Percentiles rank a stretch among this genome's conserved stretches.
Conservation (phyloP, 345 rosid genomes). For the Eutrema yunnanense region DNA sequence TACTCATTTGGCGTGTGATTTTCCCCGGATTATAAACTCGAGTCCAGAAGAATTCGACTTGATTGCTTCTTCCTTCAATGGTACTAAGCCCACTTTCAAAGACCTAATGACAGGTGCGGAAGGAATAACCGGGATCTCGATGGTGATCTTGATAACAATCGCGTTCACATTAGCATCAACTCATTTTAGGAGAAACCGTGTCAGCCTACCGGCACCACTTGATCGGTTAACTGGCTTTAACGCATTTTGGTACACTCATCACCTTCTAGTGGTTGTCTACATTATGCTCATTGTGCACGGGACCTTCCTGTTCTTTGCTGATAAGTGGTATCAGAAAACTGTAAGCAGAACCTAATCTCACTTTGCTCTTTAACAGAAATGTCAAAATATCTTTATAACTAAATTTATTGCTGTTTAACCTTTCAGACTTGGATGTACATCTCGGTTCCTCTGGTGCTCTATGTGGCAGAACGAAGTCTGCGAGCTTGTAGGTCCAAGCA, state of each 20-base stretch:
- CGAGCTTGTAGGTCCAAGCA: conserved; percentile 76
- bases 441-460: conserved; percentile 68
- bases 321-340: conserved; percentile 65
- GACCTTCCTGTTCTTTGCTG: conserved; percentile 56
- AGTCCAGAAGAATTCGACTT: conserved; percentile 54
- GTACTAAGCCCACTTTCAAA: conserved; percentile 56
- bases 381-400: not conserved
- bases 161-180: conserved; percentile 71
- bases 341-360: conserved; percentile 40
- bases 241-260: conserved; percentile 98
- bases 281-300: conserved; percentile 75
- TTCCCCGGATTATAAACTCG: conserved; percentile 57
- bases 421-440: conserved; percentile 96
- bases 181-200: conserved; percentile 53
- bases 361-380: not conserved
- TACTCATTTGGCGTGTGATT: conserved; percentile 73
- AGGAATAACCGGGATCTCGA: conserved; percentile 70
- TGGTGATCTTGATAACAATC: conserved; percentile 62
- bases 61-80: conserved; percentile 50
- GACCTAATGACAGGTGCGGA: conserved; percentile 58
- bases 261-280: conserved; percentile 74
- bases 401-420: not conserved
- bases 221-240: conserved; percentile 85
- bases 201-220: conserved; percentile 74
- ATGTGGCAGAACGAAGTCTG: conserved; percentile 63